These are phyloP conservation scores for Acacia crassicarpa DNA, from an alignment of 306 rosid genomes.

Conservation along the genomic window DNA sequence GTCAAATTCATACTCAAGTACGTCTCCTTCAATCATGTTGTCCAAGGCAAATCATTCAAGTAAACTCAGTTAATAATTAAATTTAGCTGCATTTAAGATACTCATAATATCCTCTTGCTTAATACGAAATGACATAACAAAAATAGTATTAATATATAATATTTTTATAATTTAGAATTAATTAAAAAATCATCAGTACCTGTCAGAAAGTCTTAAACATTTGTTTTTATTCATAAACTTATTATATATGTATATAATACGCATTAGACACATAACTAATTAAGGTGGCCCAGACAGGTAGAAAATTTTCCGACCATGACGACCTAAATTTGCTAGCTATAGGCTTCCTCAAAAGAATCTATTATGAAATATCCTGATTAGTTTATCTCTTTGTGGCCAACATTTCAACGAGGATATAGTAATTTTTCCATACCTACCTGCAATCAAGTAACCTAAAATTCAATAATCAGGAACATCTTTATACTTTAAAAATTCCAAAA, in stretches of 20 bases:
- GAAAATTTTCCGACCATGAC: not conserved
- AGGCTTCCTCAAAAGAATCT: not conserved
- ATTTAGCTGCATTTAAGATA: too few species aligned
- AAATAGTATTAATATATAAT: too few species aligned
- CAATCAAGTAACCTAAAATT: conserved; percentile 12
- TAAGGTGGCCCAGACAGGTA: not conserved
- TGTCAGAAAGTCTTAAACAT: not conserved
- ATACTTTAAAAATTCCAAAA: not conserved
- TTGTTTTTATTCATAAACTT: not conserved
- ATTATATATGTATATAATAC: not conserved
- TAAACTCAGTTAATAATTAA: not conserved
- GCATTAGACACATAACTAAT: not conserved
- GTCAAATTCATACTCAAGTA: not conserved
- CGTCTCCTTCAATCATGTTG: not conserved
- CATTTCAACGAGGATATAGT: conserved; percentile 17
- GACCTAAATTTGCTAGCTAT: not conserved
- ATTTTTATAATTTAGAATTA: not conserved
- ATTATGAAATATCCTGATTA: not conserved
- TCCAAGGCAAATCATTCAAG: not conserved
- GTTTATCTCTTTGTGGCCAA: not conserved
- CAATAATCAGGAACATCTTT: conserved; percentile 1
- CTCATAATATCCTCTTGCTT: not conserved
- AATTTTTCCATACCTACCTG: conserved; percentile 22
- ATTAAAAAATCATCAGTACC: not conserved
- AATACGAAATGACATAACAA: too few species aligned